A percentile compares a stretch with the other conserved stretches of the same genome.
Evolutionary conservation across 2,329 filamentous ascomycete genomes (phyloP).

Genomic region (Clarireedia sp.): DNA sequence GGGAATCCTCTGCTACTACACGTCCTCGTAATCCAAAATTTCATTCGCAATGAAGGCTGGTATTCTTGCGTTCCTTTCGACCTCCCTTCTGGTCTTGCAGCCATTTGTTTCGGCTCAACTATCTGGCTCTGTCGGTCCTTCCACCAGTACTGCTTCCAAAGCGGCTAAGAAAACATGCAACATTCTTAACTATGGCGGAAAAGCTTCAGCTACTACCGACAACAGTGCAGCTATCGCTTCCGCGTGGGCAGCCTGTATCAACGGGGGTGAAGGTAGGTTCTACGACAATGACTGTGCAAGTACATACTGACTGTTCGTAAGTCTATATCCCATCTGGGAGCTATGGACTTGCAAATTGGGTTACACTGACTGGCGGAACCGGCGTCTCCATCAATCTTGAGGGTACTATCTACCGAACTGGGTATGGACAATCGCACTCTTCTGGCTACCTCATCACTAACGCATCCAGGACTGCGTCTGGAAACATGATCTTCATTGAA

Average conservation of each 20-base stretch:
- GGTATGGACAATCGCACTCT: conserved; percentile 17
- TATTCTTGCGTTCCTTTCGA: conserved; percentile 2
- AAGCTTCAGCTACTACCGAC: conserved; percentile 38
- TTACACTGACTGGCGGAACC: conserved; percentile 38
- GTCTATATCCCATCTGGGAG: conserved; percentile 30
- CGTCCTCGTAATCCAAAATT: neutral
- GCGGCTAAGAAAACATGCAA: conserved; percentile 32
- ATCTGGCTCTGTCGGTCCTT: conserved; percentile 23
- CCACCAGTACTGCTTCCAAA: conserved; percentile 21
- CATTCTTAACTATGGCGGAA: conserved; percentile 39
- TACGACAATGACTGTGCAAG: neutral
- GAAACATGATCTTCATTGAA: conserved; percentile 46
- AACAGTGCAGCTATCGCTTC: conserved; percentile 35
- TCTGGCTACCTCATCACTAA: neutral
- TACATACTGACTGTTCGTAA: neutral
- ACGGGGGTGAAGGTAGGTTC: conserved; percentile 31
- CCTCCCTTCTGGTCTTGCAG: conserved; percentile 7
- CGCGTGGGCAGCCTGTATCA: conserved; percentile 38
- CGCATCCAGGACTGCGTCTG: conserved; percentile 28
- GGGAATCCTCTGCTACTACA: neutral
- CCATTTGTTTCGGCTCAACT: conserved; percentile 16
- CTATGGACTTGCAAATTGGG: conserved; percentile 43
- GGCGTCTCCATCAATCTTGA: conserved; percentile 44
- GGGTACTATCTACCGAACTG: conserved; percentile 43
- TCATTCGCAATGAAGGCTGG: conserved; percentile 13